Evolutionary conservation across 2,329 filamentous ascomycete genomes (phyloP).

Genomic region (Scedosporium aurantiacum): DNA sequence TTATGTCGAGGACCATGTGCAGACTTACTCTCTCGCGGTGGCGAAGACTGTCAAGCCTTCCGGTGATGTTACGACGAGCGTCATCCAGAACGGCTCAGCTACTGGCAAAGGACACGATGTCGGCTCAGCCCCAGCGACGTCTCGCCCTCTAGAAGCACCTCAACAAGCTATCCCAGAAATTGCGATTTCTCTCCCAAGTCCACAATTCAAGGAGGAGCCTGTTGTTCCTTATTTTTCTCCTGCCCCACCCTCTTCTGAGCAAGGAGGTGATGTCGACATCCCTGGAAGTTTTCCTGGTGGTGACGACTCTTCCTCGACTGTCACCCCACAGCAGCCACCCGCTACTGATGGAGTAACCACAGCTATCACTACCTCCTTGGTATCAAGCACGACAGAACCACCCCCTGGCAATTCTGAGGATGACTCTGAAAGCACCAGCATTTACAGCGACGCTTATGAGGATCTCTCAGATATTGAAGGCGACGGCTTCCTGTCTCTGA

Average conservation of each 20-base stretch:
- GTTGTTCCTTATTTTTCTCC: constrained; percentile 1
- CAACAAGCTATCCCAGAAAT: constrained; percentile 29
- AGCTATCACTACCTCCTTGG: background rate
- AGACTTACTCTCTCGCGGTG: background rate
- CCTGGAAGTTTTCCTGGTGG: constrained; percentile 49
- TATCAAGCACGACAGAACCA: background rate
- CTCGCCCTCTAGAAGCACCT: background rate
- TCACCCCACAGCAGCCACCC: constrained; percentile 1
- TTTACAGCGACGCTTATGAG: constrained; percentile 71
- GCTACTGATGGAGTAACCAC: background rate
- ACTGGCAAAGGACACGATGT: background rate
- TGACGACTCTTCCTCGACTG: constrained; percentile 12
- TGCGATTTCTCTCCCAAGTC: constrained; percentile 30
- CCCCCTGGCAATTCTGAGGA: constrained; percentile 16
- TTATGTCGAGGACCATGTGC: constrained; percentile 16
- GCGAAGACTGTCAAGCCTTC: background rate
- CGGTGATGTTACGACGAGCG: too few relatives aligned
- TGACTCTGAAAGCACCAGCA: constrained; percentile 39
- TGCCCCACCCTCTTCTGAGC: background rate
- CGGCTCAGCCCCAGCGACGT: background rate
- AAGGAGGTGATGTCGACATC: constrained; percentile 32
- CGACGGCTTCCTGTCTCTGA: constrained; percentile 59
- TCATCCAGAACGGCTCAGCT: background rate
- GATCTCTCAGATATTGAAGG: constrained; percentile 55
- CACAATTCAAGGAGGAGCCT: constrained; percentile 6